Evolutionary conservation across 805 yeast genomes (phyloP).

Genomic region (Metschnikowia noctiluminum): DNA sequence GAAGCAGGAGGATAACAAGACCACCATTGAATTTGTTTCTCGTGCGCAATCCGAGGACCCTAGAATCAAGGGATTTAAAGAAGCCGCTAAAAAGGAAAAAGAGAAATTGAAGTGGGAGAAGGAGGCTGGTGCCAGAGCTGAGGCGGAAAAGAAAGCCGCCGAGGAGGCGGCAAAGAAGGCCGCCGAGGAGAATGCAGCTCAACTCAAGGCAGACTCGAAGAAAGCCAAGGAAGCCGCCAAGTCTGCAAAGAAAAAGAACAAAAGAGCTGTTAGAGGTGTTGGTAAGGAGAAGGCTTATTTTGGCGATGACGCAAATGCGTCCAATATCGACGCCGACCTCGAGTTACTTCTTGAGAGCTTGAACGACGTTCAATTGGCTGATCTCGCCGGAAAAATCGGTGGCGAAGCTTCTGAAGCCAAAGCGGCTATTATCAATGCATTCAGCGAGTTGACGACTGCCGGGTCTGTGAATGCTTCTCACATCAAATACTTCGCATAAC

Average conservation of each 20-base stretch:
- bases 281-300: conserved; percentile 84
- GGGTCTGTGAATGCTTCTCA: conserved; percentile 53
- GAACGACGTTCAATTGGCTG: conserved; percentile 73
- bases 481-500: conserved; percentile 49
- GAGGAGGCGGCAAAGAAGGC: conserved; percentile 78
- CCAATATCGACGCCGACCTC: conserved; percentile 72
- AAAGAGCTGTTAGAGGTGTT: conserved; percentile 77
- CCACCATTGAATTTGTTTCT: conserved; percentile 81
- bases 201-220: conserved; percentile 60
- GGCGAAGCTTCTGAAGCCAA: conserved; percentile 58
- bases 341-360: conserved; percentile 75
- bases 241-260: conserved; percentile 96
- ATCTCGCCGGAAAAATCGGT: conserved; percentile 65
- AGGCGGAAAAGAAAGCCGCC: conserved; percentile 89
- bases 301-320: conserved; percentile 69
- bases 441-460: conserved; percentile 48
- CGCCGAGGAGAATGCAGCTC: conserved; percentile 69
- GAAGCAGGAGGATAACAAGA: conserved; percentile 95
- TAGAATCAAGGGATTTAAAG: conserved; percentile 89
- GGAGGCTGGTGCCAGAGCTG: conserved; percentile 96
- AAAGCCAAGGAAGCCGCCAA: conserved; percentile 93
- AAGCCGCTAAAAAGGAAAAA: conserved; percentile 90
- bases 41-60: conserved; percentile 91
- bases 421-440: conserved; percentile 53
- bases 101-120: conserved; percentile 95